A percentile compares a stretch with the other conserved stretches of the same genome.
Conservation (phyloP, 352 stramenopile genomes). For the Phytophthora palmivora region DNA sequence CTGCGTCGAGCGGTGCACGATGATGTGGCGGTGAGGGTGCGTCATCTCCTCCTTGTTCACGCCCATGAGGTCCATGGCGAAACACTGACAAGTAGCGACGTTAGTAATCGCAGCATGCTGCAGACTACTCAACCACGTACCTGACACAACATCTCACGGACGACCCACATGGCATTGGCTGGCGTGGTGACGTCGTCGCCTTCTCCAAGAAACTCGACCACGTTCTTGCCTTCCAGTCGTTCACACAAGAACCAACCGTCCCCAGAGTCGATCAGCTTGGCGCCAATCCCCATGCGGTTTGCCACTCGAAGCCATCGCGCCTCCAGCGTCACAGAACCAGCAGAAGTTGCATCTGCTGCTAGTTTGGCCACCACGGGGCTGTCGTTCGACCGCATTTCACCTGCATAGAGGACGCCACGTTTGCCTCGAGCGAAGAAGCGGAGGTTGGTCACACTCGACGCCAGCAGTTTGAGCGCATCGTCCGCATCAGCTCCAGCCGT, state of each 20-base stretch:
- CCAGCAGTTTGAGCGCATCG: conserved; percentile 29
- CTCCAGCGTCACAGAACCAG: conserved; percentile 55
- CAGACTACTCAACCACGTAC: conserved; percentile 25
- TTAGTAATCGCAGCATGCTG: conserved; percentile 1
- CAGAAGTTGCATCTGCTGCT: conserved; percentile 32
- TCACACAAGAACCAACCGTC: conserved; percentile 71
- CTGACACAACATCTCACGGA: conserved; percentile 75
- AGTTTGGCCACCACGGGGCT: conserved; percentile 63
- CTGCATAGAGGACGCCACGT: conserved; percentile 65
- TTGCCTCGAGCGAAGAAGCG: conserved; percentile 77
- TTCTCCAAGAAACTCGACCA: conserved; percentile 63
- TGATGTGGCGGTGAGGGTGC: conserved; percentile 77
- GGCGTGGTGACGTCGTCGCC: conserved; percentile 31
- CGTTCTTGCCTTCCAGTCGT: conserved; percentile 58
- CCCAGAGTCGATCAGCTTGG: conserved; percentile 47
- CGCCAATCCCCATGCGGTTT: conserved; percentile 71
- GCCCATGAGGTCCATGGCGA: conserved; percentile 71
- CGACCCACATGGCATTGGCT: conserved; percentile 53
- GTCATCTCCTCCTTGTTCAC: conserved; percentile 89
- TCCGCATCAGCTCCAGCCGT: conserved; percentile 13
- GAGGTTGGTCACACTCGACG: conserved; percentile 37
- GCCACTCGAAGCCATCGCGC: conserved; percentile 63
- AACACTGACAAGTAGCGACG: conserved; percentile 49
- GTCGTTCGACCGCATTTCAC: conserved; percentile 27
- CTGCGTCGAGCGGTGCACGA: conserved; percentile 43